Evolutionary conservation across 2,329 filamentous ascomycete species (phyloP).

Genomic region (Zopfia rhizophila): DNA sequence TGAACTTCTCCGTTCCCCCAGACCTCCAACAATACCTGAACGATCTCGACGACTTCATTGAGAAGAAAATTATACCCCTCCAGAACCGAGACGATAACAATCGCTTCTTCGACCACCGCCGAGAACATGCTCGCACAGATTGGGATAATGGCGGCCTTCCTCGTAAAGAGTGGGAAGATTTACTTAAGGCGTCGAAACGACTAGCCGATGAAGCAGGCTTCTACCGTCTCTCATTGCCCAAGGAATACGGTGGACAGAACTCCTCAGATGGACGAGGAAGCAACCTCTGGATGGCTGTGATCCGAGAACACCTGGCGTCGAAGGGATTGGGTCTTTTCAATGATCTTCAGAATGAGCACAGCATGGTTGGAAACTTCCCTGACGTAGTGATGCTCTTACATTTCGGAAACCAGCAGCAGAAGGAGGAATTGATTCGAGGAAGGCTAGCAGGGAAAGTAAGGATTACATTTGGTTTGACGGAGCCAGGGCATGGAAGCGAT

Average conservation of each 20-base stretch:
- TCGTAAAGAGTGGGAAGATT: slow-evolving; percentile 66
- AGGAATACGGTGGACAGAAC: slow-evolving; percentile 65
- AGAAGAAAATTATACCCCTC: slow-evolving; percentile 63
- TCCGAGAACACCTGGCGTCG: slow-evolving; percentile 68
- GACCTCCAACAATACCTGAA: slow-evolving; percentile 61
- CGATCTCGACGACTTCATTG: slow-evolving; percentile 68
- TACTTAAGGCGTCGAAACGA: slow-evolving; percentile 61
- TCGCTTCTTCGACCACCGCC: slow-evolving; percentile 73
- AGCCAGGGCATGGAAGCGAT: slow-evolving; percentile 70
- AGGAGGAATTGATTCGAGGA: slow-evolving; percentile 63
- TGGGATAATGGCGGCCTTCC: slow-evolving; percentile 69
- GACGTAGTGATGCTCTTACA: slow-evolving; percentile 71
- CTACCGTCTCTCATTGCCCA: slow-evolving; percentile 68
- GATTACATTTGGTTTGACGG: slow-evolving; percentile 71
- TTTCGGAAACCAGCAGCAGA: slow-evolving; percentile 67
- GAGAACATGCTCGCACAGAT: slow-evolving; percentile 70
- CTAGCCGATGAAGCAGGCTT: slow-evolving; percentile 70
- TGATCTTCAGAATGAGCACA: slow-evolving; percentile 72
- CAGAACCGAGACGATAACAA: slow-evolving; percentile 68
- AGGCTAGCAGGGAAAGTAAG: slow-evolving; percentile 64
- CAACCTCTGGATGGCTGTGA: slow-evolving; percentile 72
- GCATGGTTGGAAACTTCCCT: slow-evolving; percentile 70
- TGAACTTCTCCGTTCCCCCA: slow-evolving; percentile 67
- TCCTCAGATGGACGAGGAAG: slow-evolving; percentile 54
- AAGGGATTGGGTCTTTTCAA: slow-evolving; percentile 71